Conservation (phyloP, 805 yeast genomes). For the Starmerella potacharoeniae region DNA sequence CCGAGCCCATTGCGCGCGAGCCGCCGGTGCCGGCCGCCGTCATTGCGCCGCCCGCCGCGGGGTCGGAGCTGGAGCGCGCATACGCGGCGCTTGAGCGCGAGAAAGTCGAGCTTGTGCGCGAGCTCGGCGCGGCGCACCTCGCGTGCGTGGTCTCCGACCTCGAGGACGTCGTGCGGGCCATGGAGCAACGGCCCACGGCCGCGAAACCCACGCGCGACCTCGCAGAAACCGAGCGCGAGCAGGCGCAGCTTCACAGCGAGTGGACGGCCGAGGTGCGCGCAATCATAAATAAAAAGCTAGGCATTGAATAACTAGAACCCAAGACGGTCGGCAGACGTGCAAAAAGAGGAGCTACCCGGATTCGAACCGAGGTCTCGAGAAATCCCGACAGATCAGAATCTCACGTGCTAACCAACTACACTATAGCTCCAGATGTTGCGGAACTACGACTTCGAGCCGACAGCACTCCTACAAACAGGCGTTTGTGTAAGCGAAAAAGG, state of each 20-base stretch:
- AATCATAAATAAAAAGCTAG: background rate
- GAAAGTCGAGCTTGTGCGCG: background rate
- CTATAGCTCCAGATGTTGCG: conserved; percentile 6
- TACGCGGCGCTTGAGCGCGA: background rate
- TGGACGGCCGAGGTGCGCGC: background rate
- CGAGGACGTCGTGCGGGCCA: background rate
- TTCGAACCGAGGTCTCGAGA: conserved; percentile 24
- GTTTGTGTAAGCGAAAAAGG: no score
- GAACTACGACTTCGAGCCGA: no score
- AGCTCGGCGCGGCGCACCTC: background rate
- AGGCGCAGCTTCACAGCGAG: background rate
- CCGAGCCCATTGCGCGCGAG: background rate
- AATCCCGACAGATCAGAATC: conserved; percentile 20
- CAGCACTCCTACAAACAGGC: no score
- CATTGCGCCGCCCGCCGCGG: background rate
- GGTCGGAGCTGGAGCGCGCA: background rate
- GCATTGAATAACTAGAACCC: background rate
- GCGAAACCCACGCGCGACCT: background rate
- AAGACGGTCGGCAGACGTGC: background rate
- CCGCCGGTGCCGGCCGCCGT: background rate
- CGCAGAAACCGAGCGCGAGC: background rate
- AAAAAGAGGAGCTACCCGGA: conserved; percentile 23
- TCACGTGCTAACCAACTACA: conserved; percentile 24
- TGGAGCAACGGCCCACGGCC: background rate
- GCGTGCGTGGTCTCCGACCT: background rate